Conservation (phyloP, 768 basidiomycete species). For the Suillus tomentosus region DNA sequence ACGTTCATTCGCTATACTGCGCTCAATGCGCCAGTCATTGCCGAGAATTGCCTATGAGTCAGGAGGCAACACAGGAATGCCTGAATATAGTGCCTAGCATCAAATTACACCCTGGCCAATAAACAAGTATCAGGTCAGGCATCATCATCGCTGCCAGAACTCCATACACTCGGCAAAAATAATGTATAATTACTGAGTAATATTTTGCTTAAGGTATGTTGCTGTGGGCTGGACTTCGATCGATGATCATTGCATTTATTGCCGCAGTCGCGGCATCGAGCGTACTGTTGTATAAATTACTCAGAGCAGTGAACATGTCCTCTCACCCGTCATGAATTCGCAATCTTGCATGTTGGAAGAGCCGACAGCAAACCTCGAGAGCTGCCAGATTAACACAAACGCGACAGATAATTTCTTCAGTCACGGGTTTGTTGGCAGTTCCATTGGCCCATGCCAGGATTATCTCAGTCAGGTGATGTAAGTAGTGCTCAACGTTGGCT, state of each 20-base stretch:
- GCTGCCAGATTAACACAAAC: background rate
- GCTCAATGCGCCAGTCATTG: too few relatives aligned
- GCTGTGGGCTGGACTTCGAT: background rate
- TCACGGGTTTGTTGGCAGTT: background rate
- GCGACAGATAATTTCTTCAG: background rate
- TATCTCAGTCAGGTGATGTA: background rate
- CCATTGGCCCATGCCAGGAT: background rate
- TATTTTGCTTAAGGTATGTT: background rate
- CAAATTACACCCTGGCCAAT: background rate
- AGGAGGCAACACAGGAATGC: too few relatives aligned
- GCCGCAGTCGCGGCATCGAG: background rate
- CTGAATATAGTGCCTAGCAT: too few relatives aligned
- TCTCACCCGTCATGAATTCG: background rate
- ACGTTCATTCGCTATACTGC: too few relatives aligned
- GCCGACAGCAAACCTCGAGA: background rate
- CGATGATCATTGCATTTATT: background rate
- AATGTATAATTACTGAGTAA: background rate
- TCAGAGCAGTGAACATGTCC: background rate
- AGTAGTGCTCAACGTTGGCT: background rate
- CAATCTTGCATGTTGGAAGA: background rate
- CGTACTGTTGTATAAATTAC: background rate
- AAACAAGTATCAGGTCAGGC: background rate
- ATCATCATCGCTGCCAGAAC: background rate
- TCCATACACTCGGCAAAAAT: too few relatives aligned
- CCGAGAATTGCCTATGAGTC: too few relatives aligned